Base-by-base conservation (phyloP, 768 basidiomycete genomes). In the Galerina marginata region DNA sequence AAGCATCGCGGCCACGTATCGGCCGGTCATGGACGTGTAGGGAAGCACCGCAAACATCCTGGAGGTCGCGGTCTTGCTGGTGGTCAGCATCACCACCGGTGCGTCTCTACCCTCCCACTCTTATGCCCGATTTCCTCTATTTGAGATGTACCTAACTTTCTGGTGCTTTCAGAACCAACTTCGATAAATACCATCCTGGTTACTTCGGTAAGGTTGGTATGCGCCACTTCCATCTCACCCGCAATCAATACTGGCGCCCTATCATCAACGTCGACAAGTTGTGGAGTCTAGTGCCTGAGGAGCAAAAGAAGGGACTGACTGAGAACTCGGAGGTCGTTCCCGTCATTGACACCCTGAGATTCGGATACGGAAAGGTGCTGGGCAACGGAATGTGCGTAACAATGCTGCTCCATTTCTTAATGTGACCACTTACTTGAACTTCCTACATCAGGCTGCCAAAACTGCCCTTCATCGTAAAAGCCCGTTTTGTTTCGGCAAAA, bases 191-290 rank as follows among this genome's bases (percentile, higher is more conserved):
- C 91, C 96, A 98, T 82, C 95, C 95, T 77, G 96, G 96, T 92
- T 98, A 98, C 94, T 99, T 96, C 78, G 96, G 96, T 85, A 98
- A 98, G 83, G 94, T 96, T 76, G 97, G 97, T 93, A 99, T 99
- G 96, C 89, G 97, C 75, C 90, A 90, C 79, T 99, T 91, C 92
- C 97, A 99, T 77, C 79, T 95, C 64, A 95, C 92, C 57, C 90
- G 89, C 79, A 97, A 97, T 79, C 78, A 84, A 68, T 83, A 88
- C 79, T 97, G 94, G 95, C 87, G 91, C 64, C 95, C 96, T 16
- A 91, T 90, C 75, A 93, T 99, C 90, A 99, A 99, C 83, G 89
- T 99, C 77, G 97, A 99, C 86, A 96, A 96, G 82, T 85, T 96
- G 54, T 94, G 94, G 94, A 84, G 87, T 64, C 90, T 97, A 71